These are phyloP conservation scores for Grammothele lineata DNA, from an alignment of 768 basidiomycete species.

Conservation along the genomic window DNA sequence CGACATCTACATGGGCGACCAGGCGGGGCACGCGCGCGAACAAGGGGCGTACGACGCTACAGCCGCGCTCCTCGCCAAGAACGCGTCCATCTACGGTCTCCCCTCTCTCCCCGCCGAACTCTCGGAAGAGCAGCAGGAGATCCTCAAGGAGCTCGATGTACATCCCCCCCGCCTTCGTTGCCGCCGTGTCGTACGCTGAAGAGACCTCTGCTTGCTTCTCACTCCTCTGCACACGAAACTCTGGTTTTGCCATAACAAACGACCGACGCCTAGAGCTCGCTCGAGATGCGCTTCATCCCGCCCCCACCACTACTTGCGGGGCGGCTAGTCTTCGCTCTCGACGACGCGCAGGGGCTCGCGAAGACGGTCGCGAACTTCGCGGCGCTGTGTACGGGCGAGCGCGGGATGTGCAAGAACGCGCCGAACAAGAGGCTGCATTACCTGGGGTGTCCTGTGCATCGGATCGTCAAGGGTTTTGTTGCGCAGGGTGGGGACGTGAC, in stretches of 20 bases:
- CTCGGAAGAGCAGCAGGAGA: conserved; percentile 40
- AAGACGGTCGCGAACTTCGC: conserved; percentile 48
- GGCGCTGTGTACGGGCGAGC: conserved; percentile 43
- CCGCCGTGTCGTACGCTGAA: not conserved
- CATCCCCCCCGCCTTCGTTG: no score
- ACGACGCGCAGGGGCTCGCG: conserved; percentile 33
- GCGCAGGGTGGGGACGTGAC: conserved; percentile 54
- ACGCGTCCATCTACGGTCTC: conserved; percentile 40
- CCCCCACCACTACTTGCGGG: conserved; percentile 38
- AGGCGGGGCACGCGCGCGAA: conserved; percentile 22
- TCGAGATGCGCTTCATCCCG: conserved; percentile 30
- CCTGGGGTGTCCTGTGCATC: conserved; percentile 39
- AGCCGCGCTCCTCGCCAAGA: conserved; percentile 30
- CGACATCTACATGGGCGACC: conserved; percentile 41
- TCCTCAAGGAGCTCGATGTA: conserved; percentile 35
- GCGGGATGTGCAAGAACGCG: conserved; percentile 41
- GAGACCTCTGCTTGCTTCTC: not conserved
- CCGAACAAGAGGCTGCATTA: conserved; percentile 44
- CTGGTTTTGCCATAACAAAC: not conserved
- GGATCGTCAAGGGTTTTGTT: conserved; percentile 44
- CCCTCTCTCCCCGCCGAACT: conserved; percentile 35
- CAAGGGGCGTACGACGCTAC: conserved; percentile 31
- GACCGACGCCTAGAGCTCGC: conserved; percentile 28
- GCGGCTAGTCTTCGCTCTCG: conserved; percentile 38
- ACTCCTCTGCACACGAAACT: not conserved